Evolutionary conservation across 768 basidiomycete genomes (phyloP).

Genomic region (Lentinula guzmanii): DNA sequence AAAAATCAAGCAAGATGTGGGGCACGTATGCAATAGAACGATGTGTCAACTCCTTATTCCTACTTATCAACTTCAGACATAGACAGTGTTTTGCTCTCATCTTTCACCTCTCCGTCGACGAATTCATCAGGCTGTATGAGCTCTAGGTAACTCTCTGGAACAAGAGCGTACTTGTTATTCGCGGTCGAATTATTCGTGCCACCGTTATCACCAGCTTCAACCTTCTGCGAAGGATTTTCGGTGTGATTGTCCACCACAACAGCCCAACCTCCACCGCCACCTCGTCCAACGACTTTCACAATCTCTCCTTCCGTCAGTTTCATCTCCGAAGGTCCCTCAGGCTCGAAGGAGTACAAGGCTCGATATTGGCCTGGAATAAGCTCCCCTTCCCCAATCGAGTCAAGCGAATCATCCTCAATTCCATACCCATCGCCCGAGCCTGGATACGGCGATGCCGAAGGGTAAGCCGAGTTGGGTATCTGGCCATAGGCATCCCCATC

Average conservation of each 20-base stretch:
- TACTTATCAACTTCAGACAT: background rate
- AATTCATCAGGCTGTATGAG: constrained; percentile 40
- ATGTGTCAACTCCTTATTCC: background rate
- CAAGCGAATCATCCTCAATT: constrained; percentile 14
- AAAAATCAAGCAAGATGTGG: no score
- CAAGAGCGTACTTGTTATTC: constrained; percentile 49
- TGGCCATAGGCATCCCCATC: constrained; percentile 15
- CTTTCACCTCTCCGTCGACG: constrained; percentile 15
- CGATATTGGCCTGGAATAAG: constrained; percentile 70
- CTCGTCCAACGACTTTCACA: constrained; percentile 65
- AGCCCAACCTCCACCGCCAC: constrained; percentile 72
- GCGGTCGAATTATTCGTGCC: constrained; percentile 8
- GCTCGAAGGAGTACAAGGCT: constrained; percentile 73
- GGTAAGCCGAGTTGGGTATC: constrained; percentile 1
- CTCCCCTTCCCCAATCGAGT: constrained; percentile 23
- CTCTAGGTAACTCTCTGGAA: constrained; percentile 77
- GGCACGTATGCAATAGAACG: background rate
- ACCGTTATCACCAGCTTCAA: background rate
- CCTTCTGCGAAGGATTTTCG: constrained; percentile 12
- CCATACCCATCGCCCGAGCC: constrained; percentile 12
- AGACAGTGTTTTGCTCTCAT: background rate
- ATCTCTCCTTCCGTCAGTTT: constrained; percentile 69
- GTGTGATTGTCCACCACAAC: constrained; percentile 46
- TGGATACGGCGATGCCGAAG: background rate
- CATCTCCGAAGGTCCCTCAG: constrained; percentile 83